Evolutionary conservation across 2,329 filamentous ascomycete species (phyloP), one percentile per base, ranked within the genome.

Genomic region (Bipolaris gigantea): DNA sequence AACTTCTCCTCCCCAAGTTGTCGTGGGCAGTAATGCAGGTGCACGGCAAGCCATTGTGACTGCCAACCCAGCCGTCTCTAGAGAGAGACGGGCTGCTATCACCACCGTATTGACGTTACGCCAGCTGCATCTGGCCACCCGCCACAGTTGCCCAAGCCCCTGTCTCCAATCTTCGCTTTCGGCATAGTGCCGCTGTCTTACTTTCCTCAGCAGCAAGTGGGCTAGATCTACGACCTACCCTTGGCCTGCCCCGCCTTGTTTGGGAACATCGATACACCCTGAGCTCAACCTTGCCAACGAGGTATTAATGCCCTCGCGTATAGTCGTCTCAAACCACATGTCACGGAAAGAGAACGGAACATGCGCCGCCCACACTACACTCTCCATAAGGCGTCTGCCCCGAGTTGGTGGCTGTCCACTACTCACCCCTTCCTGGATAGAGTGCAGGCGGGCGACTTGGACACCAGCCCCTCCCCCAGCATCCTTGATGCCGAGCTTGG

Each of bases 71-170:
- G 27, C 40, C 36, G 53, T 50, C 50, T 43, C 52, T 42, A 47
- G 38, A 50, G 48, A 47, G 39, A 18, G 34, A 55, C 43, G 54
- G 36, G 13, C 13, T 35, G 16, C 23, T 44, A 43, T 42, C 25
- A 43, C 50, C 45, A 7, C 54, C n/a, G 33, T 48, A 38, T 43
- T 51, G 33, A 53, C 35, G 48, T 56, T 56, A 59, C 59, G 53
- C 54, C 42, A 45, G 34, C 47, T 47, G 42, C 48, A 25, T 27
- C 32, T 32, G 47, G 48, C 55, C 54, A 52, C 59, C 65, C 59
- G 61, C 61, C 60, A 65, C 64, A 66, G 59, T 65, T 60, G 60
- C 66, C 59, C 64, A 67, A 44, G 35, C 39, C 43, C 52, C 38
- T 54, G 48, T 50, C 53, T 50, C 50, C 44, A 48, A 50, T 48